These are phyloP conservation scores for Suhomyces prunicola DNA, from an alignment of 805 yeast genomes.

Conservation along the genomic window DNA sequence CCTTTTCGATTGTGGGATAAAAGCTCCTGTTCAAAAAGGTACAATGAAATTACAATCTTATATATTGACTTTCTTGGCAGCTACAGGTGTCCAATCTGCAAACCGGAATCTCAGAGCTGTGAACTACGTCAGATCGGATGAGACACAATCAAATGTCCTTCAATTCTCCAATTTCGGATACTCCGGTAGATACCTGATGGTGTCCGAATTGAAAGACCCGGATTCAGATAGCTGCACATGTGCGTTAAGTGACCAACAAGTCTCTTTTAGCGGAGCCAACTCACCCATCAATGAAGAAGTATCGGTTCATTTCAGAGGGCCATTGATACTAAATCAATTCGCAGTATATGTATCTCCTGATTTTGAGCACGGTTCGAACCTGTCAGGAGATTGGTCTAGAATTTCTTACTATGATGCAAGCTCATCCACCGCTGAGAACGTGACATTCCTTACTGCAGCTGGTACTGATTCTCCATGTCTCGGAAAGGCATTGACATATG, in stretches of 20 bases:
- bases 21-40: not conserved
- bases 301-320: conserved; percentile 79
- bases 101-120: not conserved
- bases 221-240: conserved; percentile 48
- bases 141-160: conserved; percentile 26
- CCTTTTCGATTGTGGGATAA: not conserved
- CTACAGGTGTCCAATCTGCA: not conserved
- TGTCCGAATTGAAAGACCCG: conserved; percentile 40
- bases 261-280: conserved; percentile 53
- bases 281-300: conserved; percentile 67
- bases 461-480: conserved; percentile 61
- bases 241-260: conserved; percentile 32
- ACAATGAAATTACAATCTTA: not conserved
- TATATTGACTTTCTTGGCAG: not conserved
- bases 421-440: conserved; percentile 51
- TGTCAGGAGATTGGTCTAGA: conserved; percentile 54
- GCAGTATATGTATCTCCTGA: conserved; percentile 54
- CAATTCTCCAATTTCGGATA: conserved; percentile 57
- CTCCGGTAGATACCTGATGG: conserved; percentile 50
- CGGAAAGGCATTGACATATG: conserved; percentile 66
- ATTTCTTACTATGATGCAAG: conserved; percentile 55
- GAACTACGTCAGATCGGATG: not conserved
- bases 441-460: conserved; percentile 63
- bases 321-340: conserved; percentile 56
- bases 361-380: conserved; percentile 31